A percentile compares a stretch with the other conserved stretches of the same genome.
Conservation (phyloP, 345 rosid species). For the Isatis tinctoria region DNA sequence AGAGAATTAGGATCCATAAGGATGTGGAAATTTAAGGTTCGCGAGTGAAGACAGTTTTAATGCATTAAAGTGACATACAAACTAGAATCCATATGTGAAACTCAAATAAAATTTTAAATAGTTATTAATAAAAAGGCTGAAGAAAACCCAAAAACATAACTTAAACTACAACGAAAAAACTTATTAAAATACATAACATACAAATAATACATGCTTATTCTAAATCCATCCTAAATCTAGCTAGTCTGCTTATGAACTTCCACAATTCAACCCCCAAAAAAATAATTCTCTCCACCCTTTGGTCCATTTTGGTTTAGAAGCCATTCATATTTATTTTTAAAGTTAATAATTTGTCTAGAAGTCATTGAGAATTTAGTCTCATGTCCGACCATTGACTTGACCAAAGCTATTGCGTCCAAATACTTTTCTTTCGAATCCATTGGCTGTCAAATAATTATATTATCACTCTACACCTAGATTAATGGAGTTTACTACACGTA, state of each 20-base stretch:
- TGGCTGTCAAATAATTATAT: neutral
- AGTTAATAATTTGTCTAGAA: neutral
- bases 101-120: no score
- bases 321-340: neutral
- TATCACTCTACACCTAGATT: neutral
- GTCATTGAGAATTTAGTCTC: conserved; percentile 7
- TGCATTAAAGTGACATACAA: no score
- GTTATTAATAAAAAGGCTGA: neutral
- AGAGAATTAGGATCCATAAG: no score
- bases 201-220: neutral
- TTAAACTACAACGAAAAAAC: neutral
- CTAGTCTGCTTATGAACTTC: neutral
- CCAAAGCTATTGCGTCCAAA: conserved; percentile 2
- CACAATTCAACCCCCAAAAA: neutral
- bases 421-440: neutral
- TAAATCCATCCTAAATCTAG: neutral
- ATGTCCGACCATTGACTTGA: conserved; percentile 13
- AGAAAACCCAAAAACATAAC: neutral
- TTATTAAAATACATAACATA: neutral
- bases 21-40: no score
- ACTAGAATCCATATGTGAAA: no score
- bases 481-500: neutral
- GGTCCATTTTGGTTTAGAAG: neutral
- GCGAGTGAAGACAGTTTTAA: no score
- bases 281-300: neutral